Evolutionary conservation across 768 basidiomycete genomes (phyloP), one percentile per base, ranked within the genome.

Genomic region (Tubosaeta sp.): DNA sequence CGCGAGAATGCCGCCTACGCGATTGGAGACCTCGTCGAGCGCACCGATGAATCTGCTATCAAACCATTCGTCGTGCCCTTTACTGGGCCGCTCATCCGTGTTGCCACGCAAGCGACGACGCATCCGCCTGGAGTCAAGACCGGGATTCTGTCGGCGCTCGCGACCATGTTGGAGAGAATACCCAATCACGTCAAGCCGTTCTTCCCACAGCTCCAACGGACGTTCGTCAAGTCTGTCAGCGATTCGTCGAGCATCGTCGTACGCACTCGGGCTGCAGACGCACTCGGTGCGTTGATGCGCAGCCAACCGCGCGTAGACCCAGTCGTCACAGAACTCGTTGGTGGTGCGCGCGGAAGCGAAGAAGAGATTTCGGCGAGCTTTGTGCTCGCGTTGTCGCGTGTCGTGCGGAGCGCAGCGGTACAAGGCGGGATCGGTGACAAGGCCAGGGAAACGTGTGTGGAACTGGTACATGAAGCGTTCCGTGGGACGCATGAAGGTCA

Each of bases 131-230:
- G 85, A 19, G 93, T 97, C 69, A 97, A 98, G 72, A 83, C 83
- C 5, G 94, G 88, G 12, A 95, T 99, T 59, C 78, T 99, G 29
- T 81, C 80, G 32, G 91, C 95, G 6, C 79, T 99, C 46, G 82
- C 85, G 0, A 82, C 85, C 19, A 91, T 97, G 83, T 76, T 98
- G 39, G 83, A 85, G 56, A 79, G 82, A 42, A 94, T 97, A 22
- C 94, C 95, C 0, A 74, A 78, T 4, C 90, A 95, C 59, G 92
- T 98, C 60, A 91, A 90, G 68, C 95, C 95, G 3, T 98, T 98
- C 85, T 97, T 97, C 80, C 97, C 95, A 2, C 97, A 98, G 62
- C 72, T 98, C 32, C 95, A 97, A 63, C 83, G 95, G 32, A 97
- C 94, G 0, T 97, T 98, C 63, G 88, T 97, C 66, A 98, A 98